Conservation (phyloP, 352 stramenopile species). For the Pythium aristosporum region DNA sequence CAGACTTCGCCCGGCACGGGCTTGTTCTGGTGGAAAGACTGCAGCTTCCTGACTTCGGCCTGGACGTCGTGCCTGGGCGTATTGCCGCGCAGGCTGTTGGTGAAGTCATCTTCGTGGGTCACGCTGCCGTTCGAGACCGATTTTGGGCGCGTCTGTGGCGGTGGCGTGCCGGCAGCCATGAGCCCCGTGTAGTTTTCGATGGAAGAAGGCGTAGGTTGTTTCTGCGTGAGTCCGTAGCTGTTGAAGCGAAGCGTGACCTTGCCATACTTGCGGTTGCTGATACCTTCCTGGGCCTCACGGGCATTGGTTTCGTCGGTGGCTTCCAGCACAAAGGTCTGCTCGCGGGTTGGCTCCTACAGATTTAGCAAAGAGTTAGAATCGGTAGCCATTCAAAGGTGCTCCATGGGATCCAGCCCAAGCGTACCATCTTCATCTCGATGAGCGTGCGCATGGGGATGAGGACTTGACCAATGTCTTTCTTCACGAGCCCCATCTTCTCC, state of each 20-base stretch:
- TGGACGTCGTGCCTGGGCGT: constrained; percentile 48
- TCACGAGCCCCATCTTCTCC: constrained; percentile 72
- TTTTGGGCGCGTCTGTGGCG: constrained; percentile 40
- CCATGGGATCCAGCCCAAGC: too few species aligned
- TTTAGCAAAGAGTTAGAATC: not conserved
- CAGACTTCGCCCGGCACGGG: constrained; percentile 58
- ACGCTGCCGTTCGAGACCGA: constrained; percentile 49
- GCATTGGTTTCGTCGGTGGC: constrained; percentile 58
- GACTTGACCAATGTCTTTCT: constrained; percentile 70
- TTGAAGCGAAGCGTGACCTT: constrained; percentile 70
- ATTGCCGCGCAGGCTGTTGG: constrained; percentile 32
- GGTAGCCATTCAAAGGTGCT: too few species aligned
- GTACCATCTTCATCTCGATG: constrained; percentile 73
- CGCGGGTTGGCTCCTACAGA: constrained; percentile 51
- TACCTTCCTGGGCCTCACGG: constrained; percentile 49
- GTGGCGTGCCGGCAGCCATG: constrained; percentile 24
- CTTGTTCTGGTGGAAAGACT: constrained; percentile 66
- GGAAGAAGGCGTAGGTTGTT: constrained; percentile 2
- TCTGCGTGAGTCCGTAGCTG: constrained; percentile 51
- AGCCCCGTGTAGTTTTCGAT: constrained; percentile 51
- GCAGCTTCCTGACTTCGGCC: constrained; percentile 57
- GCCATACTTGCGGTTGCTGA: constrained; percentile 63
- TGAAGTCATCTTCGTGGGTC: constrained; percentile 75
- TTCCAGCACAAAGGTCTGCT: constrained; percentile 57
- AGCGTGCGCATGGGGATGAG: constrained; percentile 64